Percentiles rank a stretch among this genome's conserved stretches.
These are phyloP conservation scores for Articulospora tetracladia DNA, from an alignment of 495 filamentous ascomycete genomes.

Conservation along the genomic window DNA sequence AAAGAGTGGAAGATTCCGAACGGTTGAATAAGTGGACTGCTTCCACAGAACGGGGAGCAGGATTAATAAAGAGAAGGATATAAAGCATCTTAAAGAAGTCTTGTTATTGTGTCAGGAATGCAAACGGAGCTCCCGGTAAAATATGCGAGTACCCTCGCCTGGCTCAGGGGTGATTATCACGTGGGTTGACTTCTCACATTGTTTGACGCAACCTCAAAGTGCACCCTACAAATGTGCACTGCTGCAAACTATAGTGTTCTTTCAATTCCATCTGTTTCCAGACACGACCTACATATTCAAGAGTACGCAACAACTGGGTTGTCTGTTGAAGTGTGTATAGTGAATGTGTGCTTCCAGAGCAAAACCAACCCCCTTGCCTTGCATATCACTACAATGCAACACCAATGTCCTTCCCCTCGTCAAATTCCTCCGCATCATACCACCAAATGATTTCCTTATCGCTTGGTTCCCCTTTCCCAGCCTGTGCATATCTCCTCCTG, in stretches of 20 bases:
- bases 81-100: neutral
- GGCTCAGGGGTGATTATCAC: neutral
- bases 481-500: neutral
- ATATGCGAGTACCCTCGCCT: neutral
- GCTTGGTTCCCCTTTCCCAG: slow-evolving; percentile 2
- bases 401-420: neutral
- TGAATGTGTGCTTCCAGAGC: no score
- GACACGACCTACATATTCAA: no score
- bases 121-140: neutral
- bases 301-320: no score
- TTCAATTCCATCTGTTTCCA: no score
- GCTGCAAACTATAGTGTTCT: no score
- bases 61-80: neutral
- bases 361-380: neutral
- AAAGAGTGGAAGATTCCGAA: no score
- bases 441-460: slow-evolving; percentile 8
- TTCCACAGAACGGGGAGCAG: no score
- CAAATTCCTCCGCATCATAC: slow-evolving; percentile 3
- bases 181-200: neutral
- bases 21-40: no score
- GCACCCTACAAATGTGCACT: no score
- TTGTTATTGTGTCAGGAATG: neutral
- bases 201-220: no score
- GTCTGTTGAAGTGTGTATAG: no score
- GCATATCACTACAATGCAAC: no score